Evolutionary conservation across 2,329 filamentous ascomycete species (phyloP).

Genomic region (Nothophaeocryptopus gaeumannii): DNA sequence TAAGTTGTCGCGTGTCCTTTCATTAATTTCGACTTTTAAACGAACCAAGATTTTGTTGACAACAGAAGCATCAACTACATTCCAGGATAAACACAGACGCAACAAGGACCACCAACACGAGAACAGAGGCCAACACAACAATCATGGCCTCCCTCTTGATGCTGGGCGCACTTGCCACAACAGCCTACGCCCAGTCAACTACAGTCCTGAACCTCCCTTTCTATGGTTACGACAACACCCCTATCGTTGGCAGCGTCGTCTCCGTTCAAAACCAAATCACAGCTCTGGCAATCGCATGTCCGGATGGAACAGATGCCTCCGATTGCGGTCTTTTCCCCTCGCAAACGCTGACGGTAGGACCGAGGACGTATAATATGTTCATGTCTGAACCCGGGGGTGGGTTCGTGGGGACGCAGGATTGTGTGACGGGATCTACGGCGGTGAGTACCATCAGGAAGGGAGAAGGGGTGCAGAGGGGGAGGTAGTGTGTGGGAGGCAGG

Average conservation of each 20-base stretch:
- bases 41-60: no score
- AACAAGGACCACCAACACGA: no score
- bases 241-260: conserved; percentile 22
- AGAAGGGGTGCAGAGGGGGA: no score
- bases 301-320: conserved; percentile 9
- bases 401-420: conserved; percentile 22
- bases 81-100: no score
- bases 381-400: conserved; percentile 13
- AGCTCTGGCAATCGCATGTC: conserved; percentile 20
- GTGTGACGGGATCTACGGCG: conserved; percentile 2
- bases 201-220: conserved; percentile 20
- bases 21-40: no score
- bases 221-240: conserved; percentile 22
- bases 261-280: conserved; percentile 14
- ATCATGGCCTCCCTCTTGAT: no score
- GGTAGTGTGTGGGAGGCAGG: no score
- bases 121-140: no score
- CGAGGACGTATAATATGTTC: conserved; percentile 23
- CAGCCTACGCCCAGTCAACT: not conserved
- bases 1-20: no score
- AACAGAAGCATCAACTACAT: no score
- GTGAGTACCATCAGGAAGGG: no score
- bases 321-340: conserved; percentile 26
- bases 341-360: conserved; percentile 21
- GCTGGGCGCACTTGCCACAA: no score